phyloP scores from a whole-genome alignment of 2,329 filamentous ascomycete genomes.

The Fusarium torulosum region DNA sequence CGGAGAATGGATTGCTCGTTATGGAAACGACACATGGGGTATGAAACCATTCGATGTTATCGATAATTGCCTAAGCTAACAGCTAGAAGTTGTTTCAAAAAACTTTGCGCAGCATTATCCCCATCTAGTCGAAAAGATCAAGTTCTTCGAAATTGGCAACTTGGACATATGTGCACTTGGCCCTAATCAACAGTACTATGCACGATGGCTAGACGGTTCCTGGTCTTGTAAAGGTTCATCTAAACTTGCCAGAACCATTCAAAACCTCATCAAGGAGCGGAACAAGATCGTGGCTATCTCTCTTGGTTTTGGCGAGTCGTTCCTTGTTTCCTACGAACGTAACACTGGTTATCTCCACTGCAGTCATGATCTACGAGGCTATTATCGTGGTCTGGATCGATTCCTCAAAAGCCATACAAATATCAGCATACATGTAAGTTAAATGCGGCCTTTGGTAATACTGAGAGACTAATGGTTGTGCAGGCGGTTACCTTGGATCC shows the following conservation, averaged over 20 bases:
- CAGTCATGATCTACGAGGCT: background rate
- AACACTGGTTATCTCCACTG: background rate
- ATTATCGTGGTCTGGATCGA: background rate
- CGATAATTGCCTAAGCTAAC: background rate
- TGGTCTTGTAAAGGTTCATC: background rate
- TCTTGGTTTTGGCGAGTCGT: background rate
- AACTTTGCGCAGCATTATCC: conserved; percentile 2
- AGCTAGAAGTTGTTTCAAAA: background rate
- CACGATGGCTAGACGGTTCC: background rate
- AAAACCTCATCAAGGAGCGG: background rate
- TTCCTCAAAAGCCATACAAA: background rate
- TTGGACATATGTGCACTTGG: conserved; percentile 8
- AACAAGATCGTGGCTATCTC: background rate
- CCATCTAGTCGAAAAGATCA: background rate
- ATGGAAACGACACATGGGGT: conserved; percentile 13
- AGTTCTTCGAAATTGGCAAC: background rate
- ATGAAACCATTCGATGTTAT: background rate
- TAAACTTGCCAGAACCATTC: background rate
- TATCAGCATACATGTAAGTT: background rate
- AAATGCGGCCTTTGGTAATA: too few relatives aligned
- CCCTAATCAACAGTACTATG: background rate
- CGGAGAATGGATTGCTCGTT: conserved; percentile 1
- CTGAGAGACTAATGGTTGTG: background rate
- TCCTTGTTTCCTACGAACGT: background rate
- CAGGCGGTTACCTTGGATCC: background rate